Conservation (phyloP, 2,329 filamentous ascomycete species). For the Verticillium tricorpus region DNA sequence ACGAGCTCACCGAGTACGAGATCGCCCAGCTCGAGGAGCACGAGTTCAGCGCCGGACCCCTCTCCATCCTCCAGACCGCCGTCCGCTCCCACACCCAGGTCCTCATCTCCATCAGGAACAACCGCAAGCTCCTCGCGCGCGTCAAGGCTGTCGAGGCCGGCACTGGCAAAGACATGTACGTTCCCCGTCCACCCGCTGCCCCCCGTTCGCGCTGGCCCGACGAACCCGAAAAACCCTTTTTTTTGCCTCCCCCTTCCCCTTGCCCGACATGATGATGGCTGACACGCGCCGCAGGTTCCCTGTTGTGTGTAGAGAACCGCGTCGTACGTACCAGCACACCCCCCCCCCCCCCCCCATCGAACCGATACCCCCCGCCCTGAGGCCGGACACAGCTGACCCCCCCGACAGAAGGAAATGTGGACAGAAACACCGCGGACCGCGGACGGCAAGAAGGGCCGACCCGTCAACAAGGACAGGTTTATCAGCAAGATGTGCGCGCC, state of each 20-base stretch:
- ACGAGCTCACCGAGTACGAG: slow-evolving; percentile 91
- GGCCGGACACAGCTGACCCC: slow-evolving; percentile 5
- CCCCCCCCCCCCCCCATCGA: not conserved
- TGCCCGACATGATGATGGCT: not conserved
- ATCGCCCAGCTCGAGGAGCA: slow-evolving; percentile 65
- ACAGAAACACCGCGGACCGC: slow-evolving; percentile 83
- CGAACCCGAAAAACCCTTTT: no score
- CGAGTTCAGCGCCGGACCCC: slow-evolving; percentile 47
- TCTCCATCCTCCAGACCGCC: slow-evolving; percentile 95
- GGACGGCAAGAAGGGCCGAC: slow-evolving; percentile 81
- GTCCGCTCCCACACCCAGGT: slow-evolving; percentile 94
- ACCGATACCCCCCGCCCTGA: not conserved
- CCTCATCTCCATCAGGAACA: slow-evolving; percentile 95
- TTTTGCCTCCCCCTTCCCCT: no score
- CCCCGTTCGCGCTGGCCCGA: no score
- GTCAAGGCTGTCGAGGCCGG: slow-evolving; percentile 97
- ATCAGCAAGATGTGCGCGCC: slow-evolving; percentile 87
- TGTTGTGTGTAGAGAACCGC: no score
- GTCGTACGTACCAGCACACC: slow-evolving; percentile 10
- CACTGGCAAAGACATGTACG: slow-evolving; percentile 99
- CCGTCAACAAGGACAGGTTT: slow-evolving; percentile 96
- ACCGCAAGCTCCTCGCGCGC: slow-evolving; percentile 92
- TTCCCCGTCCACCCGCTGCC: no score
- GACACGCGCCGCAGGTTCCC: slow-evolving; percentile 12
- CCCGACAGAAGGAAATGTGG: slow-evolving; percentile 84